A percentile compares a stretch with the other conserved stretches of the same genome.
These are phyloP conservation scores for Cryptococcus deneoformans DNA, from an alignment of 1,284 basidiomycete species.

Conservation along the genomic window DNA sequence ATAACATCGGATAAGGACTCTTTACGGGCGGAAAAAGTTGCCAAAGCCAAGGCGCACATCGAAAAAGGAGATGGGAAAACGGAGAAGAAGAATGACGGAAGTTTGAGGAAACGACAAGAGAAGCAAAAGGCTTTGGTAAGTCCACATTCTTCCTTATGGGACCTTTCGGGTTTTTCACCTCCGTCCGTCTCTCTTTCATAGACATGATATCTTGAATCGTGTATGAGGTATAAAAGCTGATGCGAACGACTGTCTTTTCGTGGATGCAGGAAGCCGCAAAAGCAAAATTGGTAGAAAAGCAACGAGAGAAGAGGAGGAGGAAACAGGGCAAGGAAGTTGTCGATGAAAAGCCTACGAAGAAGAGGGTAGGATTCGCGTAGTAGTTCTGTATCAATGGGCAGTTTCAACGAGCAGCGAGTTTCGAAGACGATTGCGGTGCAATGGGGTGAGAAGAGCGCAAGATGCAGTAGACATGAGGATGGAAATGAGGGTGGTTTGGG, in stretches of 20 bases:
- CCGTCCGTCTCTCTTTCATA: too few species aligned
- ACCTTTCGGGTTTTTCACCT: background rate
- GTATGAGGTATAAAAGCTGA: too few species aligned
- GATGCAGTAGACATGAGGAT: too few species aligned
- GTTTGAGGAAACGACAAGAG: conserved; percentile 17
- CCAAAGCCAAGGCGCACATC: conserved; percentile 8
- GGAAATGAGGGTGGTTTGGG: too few species aligned
- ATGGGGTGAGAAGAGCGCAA: too few species aligned
- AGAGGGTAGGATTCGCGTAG: too few species aligned
- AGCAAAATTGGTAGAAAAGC: conserved; percentile 20
- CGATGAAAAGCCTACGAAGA: background rate
- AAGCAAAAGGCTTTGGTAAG: conserved; percentile 29
- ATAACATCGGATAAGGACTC: conserved; percentile 28
- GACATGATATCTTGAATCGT: too few species aligned
- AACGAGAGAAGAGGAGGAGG: conserved; percentile 16
- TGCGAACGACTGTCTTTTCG: background rate
- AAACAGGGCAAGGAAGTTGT: background rate
- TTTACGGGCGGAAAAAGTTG: conserved; percentile 13
- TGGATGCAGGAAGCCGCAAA: conserved; percentile 13
- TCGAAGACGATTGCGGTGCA: too few species aligned
- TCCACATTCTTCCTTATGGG: background rate
- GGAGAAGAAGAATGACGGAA: conserved; percentile 15
- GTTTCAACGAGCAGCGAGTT: too few species aligned
- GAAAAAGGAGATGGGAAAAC: background rate
- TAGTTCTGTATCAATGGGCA: too few species aligned